Conservation (phyloP, 2,329 filamentous ascomycete genomes). For the Talaromyces sp. region DNA sequence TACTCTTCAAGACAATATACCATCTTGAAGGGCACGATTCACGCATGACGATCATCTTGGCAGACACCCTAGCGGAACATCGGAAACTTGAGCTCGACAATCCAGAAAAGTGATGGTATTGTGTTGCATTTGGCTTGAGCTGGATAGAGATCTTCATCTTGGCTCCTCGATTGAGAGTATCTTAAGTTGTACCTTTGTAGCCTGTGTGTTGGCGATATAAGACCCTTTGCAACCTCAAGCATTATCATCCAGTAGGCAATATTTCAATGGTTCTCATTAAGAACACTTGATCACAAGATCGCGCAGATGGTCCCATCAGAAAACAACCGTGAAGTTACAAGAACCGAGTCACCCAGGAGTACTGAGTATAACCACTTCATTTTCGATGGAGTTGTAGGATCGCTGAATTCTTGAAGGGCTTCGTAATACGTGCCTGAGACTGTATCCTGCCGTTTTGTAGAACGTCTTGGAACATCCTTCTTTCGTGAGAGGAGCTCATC, state of each 20-base stretch:
- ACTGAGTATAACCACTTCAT: not conserved
- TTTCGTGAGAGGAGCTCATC: not conserved
- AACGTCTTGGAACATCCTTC: not conserved
- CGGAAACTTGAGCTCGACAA: not conserved
- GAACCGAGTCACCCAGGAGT: too few species aligned
- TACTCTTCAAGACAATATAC: too few species aligned
- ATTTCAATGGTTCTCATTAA: not conserved
- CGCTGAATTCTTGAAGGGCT: not conserved
- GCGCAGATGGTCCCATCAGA: not conserved
- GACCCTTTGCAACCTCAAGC: not conserved
- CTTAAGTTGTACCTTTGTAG: not conserved
- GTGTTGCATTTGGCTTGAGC: not conserved
- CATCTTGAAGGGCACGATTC: not conserved
- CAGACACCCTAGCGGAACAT: constrained; percentile 3
- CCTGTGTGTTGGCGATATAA: not conserved
- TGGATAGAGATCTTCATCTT: not conserved
- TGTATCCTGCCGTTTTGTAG: not conserved
- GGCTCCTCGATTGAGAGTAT: not conserved
- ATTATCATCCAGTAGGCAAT: not conserved
- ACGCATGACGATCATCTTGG: not conserved
- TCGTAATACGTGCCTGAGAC: not conserved
- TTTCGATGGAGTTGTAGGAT: not conserved
- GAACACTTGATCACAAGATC: not conserved
- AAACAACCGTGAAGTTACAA: not conserved
- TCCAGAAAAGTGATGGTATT: not conserved